Base-by-base conservation (phyloP, 179 eudicot species). In the Nepenthes alata region DNA sequence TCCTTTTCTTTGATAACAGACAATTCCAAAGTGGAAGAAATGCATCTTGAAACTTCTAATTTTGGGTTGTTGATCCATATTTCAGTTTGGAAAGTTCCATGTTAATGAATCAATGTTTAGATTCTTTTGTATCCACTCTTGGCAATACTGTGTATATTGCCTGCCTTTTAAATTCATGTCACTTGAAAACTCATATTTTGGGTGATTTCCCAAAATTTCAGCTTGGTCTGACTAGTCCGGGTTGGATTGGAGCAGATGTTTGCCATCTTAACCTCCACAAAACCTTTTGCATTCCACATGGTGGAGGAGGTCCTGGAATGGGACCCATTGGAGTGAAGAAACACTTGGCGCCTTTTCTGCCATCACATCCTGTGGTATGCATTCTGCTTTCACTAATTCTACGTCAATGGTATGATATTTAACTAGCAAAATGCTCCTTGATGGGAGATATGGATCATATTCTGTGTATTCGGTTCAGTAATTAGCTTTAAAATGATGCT, bases 271-370 rank as follows among this genome's bases (percentile, higher is more conserved):
- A 91, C 76, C 83, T 91, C 67, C 98, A 91, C 74, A 91, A 91
- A 77, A 91, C 98, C 55, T 91, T 91, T 70, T 91, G 98, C 77
- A 91, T 91, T 73, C 98, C 98, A 4, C 98, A 91, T 45, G 98
- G 98, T 47, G 96, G 98, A 73, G 98, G 98, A 66, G 98, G 98
- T 45, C 96, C 98, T 44, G 98, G 98, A 60, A 91, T 91, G 98
- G 98, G 98, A 45, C 98, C 98, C 58, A 91, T 91, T 78, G 98
- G 96, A 64, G 98, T 91, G 69, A 91, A 91, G 85, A 86, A 91
- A 58, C 98, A 91, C 60, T 80, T 91, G 73, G 98, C 98, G 67
- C 96, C 98, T 35, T 91, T 77, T 78, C 71, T 91, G 65, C 98
- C 97, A 47, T 91, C 98, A 2, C 98, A 91, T 77, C 98, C 98